Percentiles rank a stretch among this genome's conserved stretches.
Evolutionary conservation across 2,329 filamentous ascomycete genomes (phyloP).

Genomic region (Calonectria hawksworthii): DNA sequence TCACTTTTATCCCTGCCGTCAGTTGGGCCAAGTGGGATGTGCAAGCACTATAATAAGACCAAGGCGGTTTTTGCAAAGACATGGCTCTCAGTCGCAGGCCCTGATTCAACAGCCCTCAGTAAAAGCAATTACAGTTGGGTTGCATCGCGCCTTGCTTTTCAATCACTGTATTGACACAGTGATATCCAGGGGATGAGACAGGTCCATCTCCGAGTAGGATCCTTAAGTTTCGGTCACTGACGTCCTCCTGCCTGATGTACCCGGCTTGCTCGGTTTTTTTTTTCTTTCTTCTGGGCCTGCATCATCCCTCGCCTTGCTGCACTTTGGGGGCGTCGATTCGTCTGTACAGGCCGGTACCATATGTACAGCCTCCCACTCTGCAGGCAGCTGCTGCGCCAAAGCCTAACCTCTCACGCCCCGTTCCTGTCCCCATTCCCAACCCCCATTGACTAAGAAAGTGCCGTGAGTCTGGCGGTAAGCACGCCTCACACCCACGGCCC

Average conservation of each 20-base stretch:
- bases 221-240: slow-evolving; percentile 34
- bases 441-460: slow-evolving; percentile 41
- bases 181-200: slow-evolving; percentile 40
- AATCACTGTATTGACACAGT: slow-evolving; percentile 23
- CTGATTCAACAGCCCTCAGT: slow-evolving; percentile 18
- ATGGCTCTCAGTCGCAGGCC: slow-evolving; percentile 25
- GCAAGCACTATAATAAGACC: slow-evolving; percentile 41
- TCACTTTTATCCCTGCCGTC: slow-evolving; percentile 23
- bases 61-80: slow-evolving; percentile 24
- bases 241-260: slow-evolving; percentile 8
- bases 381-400: slow-evolving; percentile 30
- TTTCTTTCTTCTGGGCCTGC: slow-evolving; percentile 37
- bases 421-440: slow-evolving; percentile 40
- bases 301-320: slow-evolving; percentile 38
- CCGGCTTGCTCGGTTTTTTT: slow-evolving; percentile 24
- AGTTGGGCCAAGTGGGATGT: slow-evolving; percentile 30
- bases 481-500: slow-evolving; percentile 27
- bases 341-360: slow-evolving; percentile 12
- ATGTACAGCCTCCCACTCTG: slow-evolving; percentile 30
- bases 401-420: slow-evolving; percentile 38
- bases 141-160: background rate
- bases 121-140: slow-evolving; percentile 23
- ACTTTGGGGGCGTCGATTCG: slow-evolving; percentile 29
- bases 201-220: slow-evolving; percentile 31
- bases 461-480: slow-evolving; percentile 37